Evolutionary conservation across 495 filamentous ascomycete species (phyloP), one percentile per base, ranked within the genome.

Genomic region (Penicillium canescens): DNA sequence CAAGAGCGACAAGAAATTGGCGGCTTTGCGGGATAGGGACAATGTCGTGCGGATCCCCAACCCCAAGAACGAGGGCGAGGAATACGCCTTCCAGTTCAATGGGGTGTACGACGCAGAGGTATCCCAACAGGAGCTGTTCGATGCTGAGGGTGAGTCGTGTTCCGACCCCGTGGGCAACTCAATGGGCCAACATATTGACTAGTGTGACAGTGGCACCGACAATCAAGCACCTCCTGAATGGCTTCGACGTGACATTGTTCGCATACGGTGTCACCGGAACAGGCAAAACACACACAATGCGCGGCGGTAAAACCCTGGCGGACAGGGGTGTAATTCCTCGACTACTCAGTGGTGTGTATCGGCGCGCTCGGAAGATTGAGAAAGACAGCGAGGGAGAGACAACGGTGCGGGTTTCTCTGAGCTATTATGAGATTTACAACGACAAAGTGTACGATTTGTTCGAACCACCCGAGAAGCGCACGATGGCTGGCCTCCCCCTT

Each of bases 391-490:
- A 80, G 7, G 92, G 87, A 2, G 81, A 82, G 37, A 94, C 85
- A 0, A 79, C 75, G 3, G 91, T 96, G 38, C 75, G 82, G 33
- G 91, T 96, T 8, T 79, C 85, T 12, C 82, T 98, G 62, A 93
- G 88, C 36, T 98, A 98, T 73, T 98, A 96, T 73, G 94, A 98
- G 63, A 98, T 98, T 47, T 98, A 98, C 73, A 97, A 97, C 66
- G 90, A 94, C 70, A 91, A 90, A 68, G 92, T 98, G 6, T 96
- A 85, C 61, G 94, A 98, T 67, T 73, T 98, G 24, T 93, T 98
- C 53, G 89, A 96, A 66, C 72, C 92, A 1, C 90, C 91, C 3
- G 92, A 97, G 63, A 96, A 92, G 72, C 86, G 94, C 12, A 93
- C 91, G 0, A 70, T 88, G 3, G 83, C 92, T 0, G 94, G 94